These are phyloP conservation scores for Bolboschoenoplectus hybrid DNA, from an alignment of 202 grass and related monocot genomes.

Conservation along the genomic window DNA sequence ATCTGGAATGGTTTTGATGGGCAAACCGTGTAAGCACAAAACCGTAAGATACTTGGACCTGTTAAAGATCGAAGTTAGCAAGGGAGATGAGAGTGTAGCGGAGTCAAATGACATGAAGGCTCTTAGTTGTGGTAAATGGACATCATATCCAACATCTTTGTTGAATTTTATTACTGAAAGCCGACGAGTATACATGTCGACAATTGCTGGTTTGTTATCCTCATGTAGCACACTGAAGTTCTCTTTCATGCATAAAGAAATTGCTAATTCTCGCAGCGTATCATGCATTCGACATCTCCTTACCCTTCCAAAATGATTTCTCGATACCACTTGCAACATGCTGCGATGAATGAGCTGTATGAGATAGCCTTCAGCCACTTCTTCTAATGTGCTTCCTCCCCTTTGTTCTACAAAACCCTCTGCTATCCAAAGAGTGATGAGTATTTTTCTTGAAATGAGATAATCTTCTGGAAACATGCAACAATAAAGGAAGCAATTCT, in stretches of 20 bases:
- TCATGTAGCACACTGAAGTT: slow-evolving; percentile 24
- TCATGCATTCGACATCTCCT: slow-evolving; percentile 41
- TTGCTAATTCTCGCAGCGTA: slow-evolving; percentile 33
- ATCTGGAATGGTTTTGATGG: slow-evolving; percentile 22
- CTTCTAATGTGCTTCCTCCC: slow-evolving; percentile 36
- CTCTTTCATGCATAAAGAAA: slow-evolving; percentile 3
- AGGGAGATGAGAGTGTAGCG: not conserved
- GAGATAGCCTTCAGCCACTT: slow-evolving; percentile 43
- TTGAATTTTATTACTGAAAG: slow-evolving; percentile 30
- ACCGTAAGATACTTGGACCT: slow-evolving; percentile 39
- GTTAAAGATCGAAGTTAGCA: not conserved
- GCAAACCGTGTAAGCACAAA: slow-evolving; percentile 22
- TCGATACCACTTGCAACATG: slow-evolving; percentile 41
- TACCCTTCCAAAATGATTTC: slow-evolving; percentile 39
- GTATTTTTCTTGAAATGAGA: slow-evolving; percentile 37
- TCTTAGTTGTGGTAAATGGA: slow-evolving; percentile 21
- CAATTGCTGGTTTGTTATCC: not conserved
- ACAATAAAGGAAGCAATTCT: slow-evolving; percentile 47
- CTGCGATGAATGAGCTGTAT: slow-evolving; percentile 37
- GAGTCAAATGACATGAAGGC: slow-evolving; percentile 35
- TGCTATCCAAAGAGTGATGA: slow-evolving; percentile 50
- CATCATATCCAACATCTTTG: not conserved
- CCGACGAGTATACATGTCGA: slow-evolving; percentile 27
- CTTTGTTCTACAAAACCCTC: slow-evolving; percentile 39
- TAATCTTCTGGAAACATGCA: slow-evolving; percentile 44